Evolutionary conservation across 116 monocot genomes (phyloP), one percentile per base, ranked within the genome.

Genomic region (Zostera marina): DNA sequence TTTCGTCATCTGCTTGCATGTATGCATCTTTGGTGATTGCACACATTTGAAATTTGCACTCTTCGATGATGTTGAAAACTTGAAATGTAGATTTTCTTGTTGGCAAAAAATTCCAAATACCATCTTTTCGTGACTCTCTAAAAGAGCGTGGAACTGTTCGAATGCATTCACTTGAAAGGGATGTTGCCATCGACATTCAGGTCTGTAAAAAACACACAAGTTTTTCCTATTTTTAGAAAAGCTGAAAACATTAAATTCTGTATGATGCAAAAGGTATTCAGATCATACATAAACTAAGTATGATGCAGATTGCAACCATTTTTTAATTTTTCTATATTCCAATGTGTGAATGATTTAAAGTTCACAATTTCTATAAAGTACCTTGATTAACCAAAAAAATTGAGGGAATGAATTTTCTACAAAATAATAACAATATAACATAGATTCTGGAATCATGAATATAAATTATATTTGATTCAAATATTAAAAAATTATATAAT

Each of bases 181-280:
- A 93, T 61, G 71, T 75, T 51, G 88, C 88, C 59, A 72, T 93
- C 71, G 93, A 93, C 75, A 71, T 88, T 60, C 94, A 94, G 94
- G 94, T 92, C 46, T 54, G 19, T 44, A 21, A 21, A 20, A 59
- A 40, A 43, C 15, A 49, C 0, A 20, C 20, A 49, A 20, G 20
- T 17, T 49, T 17, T 8, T 49, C 20, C 20, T 49, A 49, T 16
- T 9, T 49, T 49, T 13, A 17, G 49, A 13, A 49, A 49, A 17
- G 20, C 5, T 5, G 5, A 17, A 49, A 49, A 8, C 49, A 2
- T 32, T 32, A 32, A 32, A 32, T 32, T 32, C 32, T 32, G 32
- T 32, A 32, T 3, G 32, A 32, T 32, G 32, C 32, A 32, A 32
- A 32, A 32, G 32, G 32, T 32, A 32, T 32, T 32, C 32, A 32